A percentile compares a stretch with the other conserved stretches of the same genome.
Conservation (phyloP, 2,329 filamentous ascomycete genomes). For the Xylaria sp. region DNA sequence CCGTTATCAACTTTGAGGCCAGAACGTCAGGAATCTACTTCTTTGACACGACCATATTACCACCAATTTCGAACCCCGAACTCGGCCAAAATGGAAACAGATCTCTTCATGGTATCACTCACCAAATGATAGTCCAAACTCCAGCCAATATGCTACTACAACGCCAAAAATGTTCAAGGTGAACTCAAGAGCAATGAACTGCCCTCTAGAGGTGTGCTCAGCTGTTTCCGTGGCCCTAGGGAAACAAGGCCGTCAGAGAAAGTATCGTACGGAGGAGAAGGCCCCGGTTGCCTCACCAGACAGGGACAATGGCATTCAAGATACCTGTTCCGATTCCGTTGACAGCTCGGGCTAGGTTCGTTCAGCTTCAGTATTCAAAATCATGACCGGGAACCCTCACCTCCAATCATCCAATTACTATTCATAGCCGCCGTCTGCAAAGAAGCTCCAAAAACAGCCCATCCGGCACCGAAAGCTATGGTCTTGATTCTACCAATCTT, state of each 20-base stretch:
- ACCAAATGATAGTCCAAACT: slow-evolving; percentile 69
- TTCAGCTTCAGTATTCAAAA: slow-evolving; percentile 16
- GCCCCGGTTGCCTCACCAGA: slow-evolving; percentile 55
- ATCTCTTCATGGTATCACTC: slow-evolving; percentile 47
- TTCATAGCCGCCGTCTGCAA: slow-evolving; percentile 75
- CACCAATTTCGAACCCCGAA: not conserved
- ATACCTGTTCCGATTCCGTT: slow-evolving; percentile 76
- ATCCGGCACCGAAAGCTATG: slow-evolving; percentile 67
- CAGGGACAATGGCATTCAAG: slow-evolving; percentile 75
- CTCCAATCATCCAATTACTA: slow-evolving; percentile 75
- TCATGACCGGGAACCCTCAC: slow-evolving; percentile 50
- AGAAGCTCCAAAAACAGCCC: slow-evolving; percentile 68
- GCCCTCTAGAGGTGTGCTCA: slow-evolving; percentile 73
- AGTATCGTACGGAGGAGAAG: too few relatives aligned
- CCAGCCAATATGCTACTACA: slow-evolving; percentile 70
- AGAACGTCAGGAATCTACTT: slow-evolving; percentile 2
- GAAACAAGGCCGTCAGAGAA: not conserved
- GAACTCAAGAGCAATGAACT: slow-evolving; percentile 77
- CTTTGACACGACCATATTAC: not conserved
- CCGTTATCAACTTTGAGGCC: slow-evolving; percentile 24
- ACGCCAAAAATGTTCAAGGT: slow-evolving; percentile 79
- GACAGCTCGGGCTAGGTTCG: slow-evolving; percentile 60
- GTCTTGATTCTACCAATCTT: slow-evolving; percentile 70
- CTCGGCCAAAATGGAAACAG: not conserved
- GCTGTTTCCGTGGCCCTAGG: slow-evolving; percentile 73